Base-by-base conservation (phyloP, 164 flowering plant genomes). In the Magnolia sinica region DNA sequence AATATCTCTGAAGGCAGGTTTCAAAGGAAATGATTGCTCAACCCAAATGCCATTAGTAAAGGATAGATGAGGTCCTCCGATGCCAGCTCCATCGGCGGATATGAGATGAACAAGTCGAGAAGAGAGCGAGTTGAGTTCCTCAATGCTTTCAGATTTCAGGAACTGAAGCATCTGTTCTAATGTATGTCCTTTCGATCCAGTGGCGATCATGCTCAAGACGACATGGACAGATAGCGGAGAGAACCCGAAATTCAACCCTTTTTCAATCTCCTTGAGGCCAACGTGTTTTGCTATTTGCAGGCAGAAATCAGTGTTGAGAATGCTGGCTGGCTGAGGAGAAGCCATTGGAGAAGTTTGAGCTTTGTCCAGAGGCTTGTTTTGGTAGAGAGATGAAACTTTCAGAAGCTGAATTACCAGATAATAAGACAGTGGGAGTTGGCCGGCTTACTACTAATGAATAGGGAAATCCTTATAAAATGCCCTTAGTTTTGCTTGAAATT, bases 11-110 rank as follows among this genome's bases (percentile, higher is more conserved):
- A 88, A 92, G 76, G 80, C 77, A 68, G 86, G 80, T 75, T 85
- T 90, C 58, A 91, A 71, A 73, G 84, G 64, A 49, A 87, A 80
- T 20, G 87, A 80, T 71, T 75, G 80, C 45, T 91, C 91, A 20
- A 89, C 64, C 97, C 95, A 91, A n/a, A 88, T 81, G 0, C 92
- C 88, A 66, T 90, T 88, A 6, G 86, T 91, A 14, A 87, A 86
- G 2, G 84, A 78, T 84, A 92, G 67, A 7, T 49, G 73, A 8
- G 92, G 92, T n/a, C 97, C 97, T 0, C 16, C 18, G 13, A 16
- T 55, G 18, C 16, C 18, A 55, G 13, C 61, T 58, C 94, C 92
- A 10, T 18, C 52, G 31, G 74, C 61, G 71, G 83, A 78, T 14
- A 88, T 81, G 10, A 83, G 72, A 63, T 84, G 70, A 51, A 91